Conservation (phyloP, 805 yeast genomes). For the Cyberlindnera subsufficiens region DNA sequence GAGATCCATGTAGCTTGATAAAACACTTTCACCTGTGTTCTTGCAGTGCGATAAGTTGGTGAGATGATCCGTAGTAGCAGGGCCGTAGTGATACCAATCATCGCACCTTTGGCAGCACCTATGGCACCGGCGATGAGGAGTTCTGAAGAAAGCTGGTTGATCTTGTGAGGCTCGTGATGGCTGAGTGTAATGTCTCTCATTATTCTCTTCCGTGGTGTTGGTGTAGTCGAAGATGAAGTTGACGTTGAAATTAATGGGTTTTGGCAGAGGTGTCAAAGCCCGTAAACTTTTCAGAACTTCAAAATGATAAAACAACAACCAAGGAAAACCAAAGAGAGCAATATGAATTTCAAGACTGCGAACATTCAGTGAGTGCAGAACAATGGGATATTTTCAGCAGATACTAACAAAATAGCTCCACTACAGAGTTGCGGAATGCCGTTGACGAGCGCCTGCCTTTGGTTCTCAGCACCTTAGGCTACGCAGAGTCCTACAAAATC, state of each 20-base stretch:
- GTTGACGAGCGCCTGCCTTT: slow-evolving; percentile 13
- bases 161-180: slow-evolving; percentile 32
- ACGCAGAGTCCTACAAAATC: slow-evolving; percentile 34
- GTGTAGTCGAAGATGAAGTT: no score
- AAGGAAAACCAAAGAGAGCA: background rate
- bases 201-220: background rate
- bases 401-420: slow-evolving; percentile 4
- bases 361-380: slow-evolving; percentile 2
- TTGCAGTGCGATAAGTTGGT: slow-evolving; percentile 30
- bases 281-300: background rate
- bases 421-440: slow-evolving; percentile 6
- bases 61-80: slow-evolving; percentile 29
- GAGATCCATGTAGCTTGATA: slow-evolving; percentile 37
- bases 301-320: background rate
- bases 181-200: slow-evolving; percentile 26
- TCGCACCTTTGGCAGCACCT: slow-evolving; percentile 38
- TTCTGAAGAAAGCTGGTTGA: slow-evolving; percentile 31
- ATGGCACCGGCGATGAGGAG: slow-evolving; percentile 31
- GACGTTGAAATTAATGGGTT: background rate
- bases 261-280: background rate
- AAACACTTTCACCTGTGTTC: slow-evolving; percentile 35
- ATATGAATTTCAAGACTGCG: slow-evolving; percentile 2
- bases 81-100: slow-evolving; percentile 30
- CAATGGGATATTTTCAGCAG: background rate
- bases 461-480: slow-evolving; percentile 28